Percentiles rank a stretch among this genome's conserved stretches.
phyloP scores from a whole-genome alignment of 139 green algal genomes.

The Klebsormidium nitens region DNA sequence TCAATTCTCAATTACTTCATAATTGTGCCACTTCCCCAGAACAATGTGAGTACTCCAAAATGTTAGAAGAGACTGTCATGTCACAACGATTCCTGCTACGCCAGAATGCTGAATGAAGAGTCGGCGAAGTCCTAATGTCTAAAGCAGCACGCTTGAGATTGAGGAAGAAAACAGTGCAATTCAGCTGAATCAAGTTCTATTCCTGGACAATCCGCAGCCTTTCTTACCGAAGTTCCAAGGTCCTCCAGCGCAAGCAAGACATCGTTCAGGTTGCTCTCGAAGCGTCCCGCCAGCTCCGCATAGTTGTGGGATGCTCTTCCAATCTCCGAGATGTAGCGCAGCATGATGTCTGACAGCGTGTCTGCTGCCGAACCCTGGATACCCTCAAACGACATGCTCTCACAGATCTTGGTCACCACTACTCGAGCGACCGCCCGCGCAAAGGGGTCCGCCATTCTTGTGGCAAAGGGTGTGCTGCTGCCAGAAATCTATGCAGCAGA shows the following conservation, averaged over 20 bases:
- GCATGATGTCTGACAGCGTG: conserved; percentile 67
- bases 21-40: too few relatives aligned
- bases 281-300: conserved; percentile 67
- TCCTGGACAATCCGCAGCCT: neutral
- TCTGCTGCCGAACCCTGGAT: conserved; percentile 68
- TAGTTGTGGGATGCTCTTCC: conserved; percentile 55
- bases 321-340: conserved; percentile 67
- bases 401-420: conserved; percentile 55
- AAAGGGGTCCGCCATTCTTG: conserved; percentile 65
- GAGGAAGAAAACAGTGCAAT: neutral
- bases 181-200: conserved; percentile 3
- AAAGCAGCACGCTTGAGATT: too few relatives aligned
- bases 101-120: too few relatives aligned
- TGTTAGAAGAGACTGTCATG: too few relatives aligned
- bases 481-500: too few relatives aligned
- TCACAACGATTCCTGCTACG: too few relatives aligned
- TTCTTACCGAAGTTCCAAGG: conserved; percentile 50
- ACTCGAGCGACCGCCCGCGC: conserved; percentile 51
- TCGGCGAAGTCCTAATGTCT: too few relatives aligned
- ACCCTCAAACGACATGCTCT: conserved; percentile 60
- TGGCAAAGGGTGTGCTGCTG: conserved; percentile 1
- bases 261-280: conserved; percentile 63
- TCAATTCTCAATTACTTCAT: too few relatives aligned
- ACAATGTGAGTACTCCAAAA: too few relatives aligned
- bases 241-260: conserved; percentile 67